phyloP scores from a whole-genome alignment of 345 rosid genomes.

The Syzygium oleosum region DNA sequence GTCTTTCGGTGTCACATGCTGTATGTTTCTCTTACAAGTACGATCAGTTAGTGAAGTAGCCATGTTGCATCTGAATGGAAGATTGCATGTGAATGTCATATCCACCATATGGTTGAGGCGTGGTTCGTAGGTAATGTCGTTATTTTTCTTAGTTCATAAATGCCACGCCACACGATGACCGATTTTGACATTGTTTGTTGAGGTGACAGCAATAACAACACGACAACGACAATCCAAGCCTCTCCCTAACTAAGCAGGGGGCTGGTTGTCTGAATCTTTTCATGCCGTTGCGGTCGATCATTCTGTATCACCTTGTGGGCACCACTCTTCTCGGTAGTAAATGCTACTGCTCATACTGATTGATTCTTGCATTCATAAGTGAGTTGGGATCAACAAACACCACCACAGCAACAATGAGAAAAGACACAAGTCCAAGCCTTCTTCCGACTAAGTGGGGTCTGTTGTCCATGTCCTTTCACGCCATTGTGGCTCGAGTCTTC shows the following conservation, averaged over 20 bases:
- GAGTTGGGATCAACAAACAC: background rate
- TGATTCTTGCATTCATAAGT: background rate
- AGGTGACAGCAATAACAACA: background rate
- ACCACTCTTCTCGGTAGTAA: background rate
- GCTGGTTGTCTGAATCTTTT: background rate
- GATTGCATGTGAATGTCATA: background rate
- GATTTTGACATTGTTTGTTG: background rate
- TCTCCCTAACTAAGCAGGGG: background rate
- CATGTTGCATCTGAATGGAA: background rate
- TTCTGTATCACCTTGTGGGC: background rate
- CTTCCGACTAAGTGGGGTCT: background rate
- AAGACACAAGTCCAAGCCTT: background rate
- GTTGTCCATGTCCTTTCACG: background rate
- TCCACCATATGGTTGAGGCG: background rate
- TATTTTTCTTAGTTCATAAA: background rate
- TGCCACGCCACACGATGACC: background rate
- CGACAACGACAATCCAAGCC: background rate
- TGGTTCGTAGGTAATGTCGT: background rate
- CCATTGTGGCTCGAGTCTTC: background rate
- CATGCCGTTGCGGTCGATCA: background rate
- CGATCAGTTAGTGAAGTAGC: background rate
- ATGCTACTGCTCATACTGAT: background rate
- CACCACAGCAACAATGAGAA: background rate
- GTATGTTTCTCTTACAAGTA: background rate
- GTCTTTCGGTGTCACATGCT: background rate